A percentile compares a stretch with the other conserved stretches of the same genome.
Conservation (phyloP, 1,284 basidiomycete genomes). For the Sporisorium sorghi region DNA sequence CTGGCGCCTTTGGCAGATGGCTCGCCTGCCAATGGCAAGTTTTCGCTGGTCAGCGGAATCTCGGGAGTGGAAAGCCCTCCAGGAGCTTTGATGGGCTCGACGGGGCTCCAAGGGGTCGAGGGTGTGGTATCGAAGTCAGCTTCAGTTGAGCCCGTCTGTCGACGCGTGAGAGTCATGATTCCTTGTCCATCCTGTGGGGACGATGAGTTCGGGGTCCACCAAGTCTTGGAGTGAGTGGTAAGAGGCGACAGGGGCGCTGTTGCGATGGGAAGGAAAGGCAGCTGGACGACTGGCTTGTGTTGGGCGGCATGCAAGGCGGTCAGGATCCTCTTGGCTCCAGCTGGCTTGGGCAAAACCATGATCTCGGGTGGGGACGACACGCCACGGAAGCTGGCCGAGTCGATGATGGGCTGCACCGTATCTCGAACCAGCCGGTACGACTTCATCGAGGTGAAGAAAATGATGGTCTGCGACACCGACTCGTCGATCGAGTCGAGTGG, state of each 20-base stretch:
- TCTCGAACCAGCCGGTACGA: constrained; percentile 50
- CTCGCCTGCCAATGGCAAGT: constrained; percentile 16
- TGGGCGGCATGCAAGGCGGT: constrained; percentile 53
- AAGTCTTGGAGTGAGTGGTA: constrained; percentile 26
- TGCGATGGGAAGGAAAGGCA: constrained; percentile 88
- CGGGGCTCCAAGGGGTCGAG: constrained; percentile 35
- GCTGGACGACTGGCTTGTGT: constrained; percentile 78
- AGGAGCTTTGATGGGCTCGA: constrained; percentile 11
- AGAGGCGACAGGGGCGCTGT: constrained; percentile 77
- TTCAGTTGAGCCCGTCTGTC: constrained; percentile 20
- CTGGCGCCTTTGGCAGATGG: constrained; percentile 15
- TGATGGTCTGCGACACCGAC: constrained; percentile 51
- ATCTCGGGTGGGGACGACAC: constrained; percentile 54
- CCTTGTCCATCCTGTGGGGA: constrained; percentile 22
- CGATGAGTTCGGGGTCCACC: constrained; percentile 35
- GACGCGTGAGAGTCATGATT: constrained; percentile 36
- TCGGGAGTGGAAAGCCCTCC: constrained; percentile 6
- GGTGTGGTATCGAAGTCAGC: constrained; percentile 31
- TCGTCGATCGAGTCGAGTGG: constrained; percentile 13
- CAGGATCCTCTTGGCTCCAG: constrained; percentile 47
- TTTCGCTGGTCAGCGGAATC: constrained; percentile 31
- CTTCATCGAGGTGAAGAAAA: constrained; percentile 57
- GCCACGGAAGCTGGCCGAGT: constrained; percentile 47
- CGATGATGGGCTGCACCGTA: constrained; percentile 54
- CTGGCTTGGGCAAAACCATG: constrained; percentile 58